Evolutionary conservation across 257 asterid species (phyloP).

Genomic region (Paulownia fortunei): DNA sequence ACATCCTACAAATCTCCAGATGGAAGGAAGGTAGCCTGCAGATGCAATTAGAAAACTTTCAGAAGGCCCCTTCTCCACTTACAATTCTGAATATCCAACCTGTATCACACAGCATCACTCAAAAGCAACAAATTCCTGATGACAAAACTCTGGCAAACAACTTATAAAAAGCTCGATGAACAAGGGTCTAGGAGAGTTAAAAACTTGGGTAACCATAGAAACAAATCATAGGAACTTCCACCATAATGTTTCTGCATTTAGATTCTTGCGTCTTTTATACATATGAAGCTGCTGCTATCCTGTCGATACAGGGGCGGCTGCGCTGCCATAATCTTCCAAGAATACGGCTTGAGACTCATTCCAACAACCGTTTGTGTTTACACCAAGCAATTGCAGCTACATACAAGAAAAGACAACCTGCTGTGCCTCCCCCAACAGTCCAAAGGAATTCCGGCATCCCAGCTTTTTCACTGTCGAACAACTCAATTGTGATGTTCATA

Average conservation of each 20-base stretch:
- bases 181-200: not conserved
- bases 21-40: too few relatives aligned
- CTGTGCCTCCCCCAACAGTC: constrained; percentile 67
- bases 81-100: too few relatives aligned
- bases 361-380: constrained; percentile 62
- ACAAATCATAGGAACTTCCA: not conserved
- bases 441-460: constrained; percentile 62
- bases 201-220: not conserved
- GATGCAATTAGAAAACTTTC: too few relatives aligned
- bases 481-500: constrained; percentile 62
- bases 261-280: too few relatives aligned
- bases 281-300: too few relatives aligned
- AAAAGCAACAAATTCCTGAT: not conserved
- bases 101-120: too few relatives aligned
- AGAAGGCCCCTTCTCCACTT: too few relatives aligned
- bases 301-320: too few relatives aligned
- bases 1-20: too few relatives aligned
- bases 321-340: too few relatives aligned
- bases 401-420: constrained; percentile 50
- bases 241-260: not conserved
- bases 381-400: constrained; percentile 67
- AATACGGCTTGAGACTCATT: constrained; percentile 29
- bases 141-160: not conserved
- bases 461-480: constrained; percentile 40
- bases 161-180: not conserved